phyloP scores from a whole-genome alignment of 139 green algal species.

The Yamagishiella unicocca region DNA sequence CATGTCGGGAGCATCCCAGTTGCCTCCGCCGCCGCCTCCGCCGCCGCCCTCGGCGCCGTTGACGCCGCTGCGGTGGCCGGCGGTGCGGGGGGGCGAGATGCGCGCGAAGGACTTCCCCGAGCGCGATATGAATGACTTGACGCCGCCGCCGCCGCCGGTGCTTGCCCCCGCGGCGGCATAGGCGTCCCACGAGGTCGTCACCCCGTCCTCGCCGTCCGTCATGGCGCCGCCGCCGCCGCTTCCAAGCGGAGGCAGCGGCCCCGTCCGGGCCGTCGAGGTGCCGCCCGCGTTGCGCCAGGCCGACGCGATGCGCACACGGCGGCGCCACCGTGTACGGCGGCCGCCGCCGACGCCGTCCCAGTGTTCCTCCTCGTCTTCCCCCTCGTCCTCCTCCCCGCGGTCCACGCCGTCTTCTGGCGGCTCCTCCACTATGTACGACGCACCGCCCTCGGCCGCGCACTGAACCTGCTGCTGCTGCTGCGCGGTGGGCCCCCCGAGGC shows the following conservation, averaged over 20 bases:
- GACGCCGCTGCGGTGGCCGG: not conserved
- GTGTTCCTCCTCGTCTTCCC: too few relatives aligned
- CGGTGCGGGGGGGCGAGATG: not conserved
- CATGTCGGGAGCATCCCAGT: not conserved
- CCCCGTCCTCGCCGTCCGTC: not conserved
- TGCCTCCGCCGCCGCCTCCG: not conserved
- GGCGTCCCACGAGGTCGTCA: not conserved
- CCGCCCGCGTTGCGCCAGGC: not conserved
- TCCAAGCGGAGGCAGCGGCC: not conserved
- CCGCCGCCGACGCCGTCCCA: slow-evolving; percentile 27
- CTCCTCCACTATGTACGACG: not conserved
- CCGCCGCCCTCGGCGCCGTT: not conserved
- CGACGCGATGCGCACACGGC: slow-evolving; percentile 13
- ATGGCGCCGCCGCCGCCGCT: not conserved
- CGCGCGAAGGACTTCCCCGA: not conserved
- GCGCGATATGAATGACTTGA: not conserved
- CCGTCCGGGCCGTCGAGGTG: too few relatives aligned
- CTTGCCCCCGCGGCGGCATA: not conserved
- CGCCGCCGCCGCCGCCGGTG: too few relatives aligned
- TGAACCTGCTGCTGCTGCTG: not conserved
- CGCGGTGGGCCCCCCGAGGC: too few relatives aligned
- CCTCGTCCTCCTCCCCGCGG: slow-evolving; percentile 5
- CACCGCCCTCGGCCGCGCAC: not conserved
- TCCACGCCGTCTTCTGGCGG: not conserved
- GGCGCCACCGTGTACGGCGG: not conserved